phyloP scores from a whole-genome alignment of 257 asterid species.

The Salvia rosmarinus region DNA sequence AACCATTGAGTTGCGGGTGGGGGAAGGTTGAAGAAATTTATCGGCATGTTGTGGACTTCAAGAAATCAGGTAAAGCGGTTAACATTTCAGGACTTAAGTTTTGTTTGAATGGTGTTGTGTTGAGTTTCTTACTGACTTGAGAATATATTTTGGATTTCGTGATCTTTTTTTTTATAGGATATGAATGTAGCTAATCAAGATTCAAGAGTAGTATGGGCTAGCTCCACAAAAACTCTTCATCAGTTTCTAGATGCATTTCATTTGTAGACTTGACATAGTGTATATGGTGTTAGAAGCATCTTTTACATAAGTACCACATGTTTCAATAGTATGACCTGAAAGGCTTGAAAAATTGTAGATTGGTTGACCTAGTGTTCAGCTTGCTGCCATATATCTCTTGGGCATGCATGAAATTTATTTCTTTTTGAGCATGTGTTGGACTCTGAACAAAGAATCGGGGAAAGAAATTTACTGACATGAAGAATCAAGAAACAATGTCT shows the following conservation, averaged over 20 bases:
- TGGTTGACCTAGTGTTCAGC: slow-evolving; percentile 2
- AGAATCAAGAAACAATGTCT: neutral
- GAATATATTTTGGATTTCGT: slow-evolving; percentile 1
- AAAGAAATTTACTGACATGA: neutral
- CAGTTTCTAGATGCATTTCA: slow-evolving; percentile 7
- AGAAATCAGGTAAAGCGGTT: slow-evolving; percentile 72
- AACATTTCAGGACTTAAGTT: slow-evolving; percentile 8
- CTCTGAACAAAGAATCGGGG: neutral
- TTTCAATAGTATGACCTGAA: no score
- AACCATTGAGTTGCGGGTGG: slow-evolving; percentile 90
- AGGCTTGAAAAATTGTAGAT: slow-evolving; percentile 1
- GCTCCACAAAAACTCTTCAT: slow-evolving; percentile 1
- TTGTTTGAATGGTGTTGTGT: slow-evolving; percentile 17
- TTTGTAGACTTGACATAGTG: neutral
- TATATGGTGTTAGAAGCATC: neutral
- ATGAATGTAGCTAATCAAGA: slow-evolving; percentile 20
- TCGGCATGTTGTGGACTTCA: slow-evolving; percentile 84
- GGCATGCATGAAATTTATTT: neutral
- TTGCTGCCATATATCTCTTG: neutral
- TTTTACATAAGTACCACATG: no score
- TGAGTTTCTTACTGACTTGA: neutral
- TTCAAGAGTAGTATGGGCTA: neutral
- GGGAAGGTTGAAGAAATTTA: slow-evolving; percentile 95
- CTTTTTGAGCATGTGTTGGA: neutral
- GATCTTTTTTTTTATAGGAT: slow-evolving; percentile 26